Conservation (phyloP, 2,329 filamentous ascomycete species). For the Parasarocladium wereldwijsianum region DNA sequence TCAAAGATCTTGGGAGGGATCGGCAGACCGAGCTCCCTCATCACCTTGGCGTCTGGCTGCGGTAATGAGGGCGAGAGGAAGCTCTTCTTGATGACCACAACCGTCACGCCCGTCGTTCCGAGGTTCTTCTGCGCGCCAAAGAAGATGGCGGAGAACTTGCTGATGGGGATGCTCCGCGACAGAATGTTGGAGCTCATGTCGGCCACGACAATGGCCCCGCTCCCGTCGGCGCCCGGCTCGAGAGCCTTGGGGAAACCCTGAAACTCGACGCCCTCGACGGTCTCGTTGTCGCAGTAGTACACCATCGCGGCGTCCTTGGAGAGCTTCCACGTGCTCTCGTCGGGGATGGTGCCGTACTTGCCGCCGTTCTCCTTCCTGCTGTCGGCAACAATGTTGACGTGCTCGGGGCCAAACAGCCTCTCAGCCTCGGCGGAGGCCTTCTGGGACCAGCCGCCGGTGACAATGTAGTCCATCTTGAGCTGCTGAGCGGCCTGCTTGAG, state of each 20-base stretch:
- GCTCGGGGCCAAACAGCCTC: constrained; percentile 59
- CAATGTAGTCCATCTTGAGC: constrained; percentile 74
- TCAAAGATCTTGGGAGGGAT: constrained; percentile 67
- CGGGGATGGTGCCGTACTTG: constrained; percentile 76
- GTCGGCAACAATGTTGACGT: constrained; percentile 70
- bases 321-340: constrained; percentile 62
- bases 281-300: constrained; percentile 92
- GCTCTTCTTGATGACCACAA: constrained; percentile 70
- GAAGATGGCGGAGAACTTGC: constrained; percentile 73
- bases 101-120: constrained; percentile 71
- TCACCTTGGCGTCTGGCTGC: constrained; percentile 51
- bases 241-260: constrained; percentile 54
- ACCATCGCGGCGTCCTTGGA: constrained; percentile 57
- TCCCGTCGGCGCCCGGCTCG: constrained; percentile 39
- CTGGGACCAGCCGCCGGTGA: constrained; percentile 78
- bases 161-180: constrained; percentile 59
- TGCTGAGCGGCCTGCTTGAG: constrained; percentile 38
- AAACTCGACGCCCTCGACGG: constrained; percentile 86
- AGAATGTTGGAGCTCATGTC: constrained; percentile 96
- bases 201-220: constrained; percentile 64
- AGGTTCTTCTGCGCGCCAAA: constrained; percentile 94
- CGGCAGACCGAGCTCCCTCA: constrained; percentile 62
- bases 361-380: constrained; percentile 49
- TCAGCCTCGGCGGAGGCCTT: constrained; percentile 78
- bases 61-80: constrained; percentile 54